Evolutionary conservation across 2,329 filamentous ascomycete species (phyloP).

Genomic region (Paracorniculantispora psalliotae): DNA sequence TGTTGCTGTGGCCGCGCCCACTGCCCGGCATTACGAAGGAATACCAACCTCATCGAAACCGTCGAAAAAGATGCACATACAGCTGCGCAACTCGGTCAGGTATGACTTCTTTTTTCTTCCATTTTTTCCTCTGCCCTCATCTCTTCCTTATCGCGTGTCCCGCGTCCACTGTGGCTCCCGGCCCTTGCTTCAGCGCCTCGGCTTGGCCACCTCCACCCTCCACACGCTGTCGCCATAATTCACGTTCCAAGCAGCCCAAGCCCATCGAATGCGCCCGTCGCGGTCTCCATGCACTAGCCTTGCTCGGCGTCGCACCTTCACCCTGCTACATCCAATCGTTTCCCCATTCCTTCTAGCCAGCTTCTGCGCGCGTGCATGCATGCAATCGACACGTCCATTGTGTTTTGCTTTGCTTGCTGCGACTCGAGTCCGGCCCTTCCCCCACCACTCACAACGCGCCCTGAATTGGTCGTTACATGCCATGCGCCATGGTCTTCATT

Average conservation of each 20-base stretch:
- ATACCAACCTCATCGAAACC: conserved; percentile 68
- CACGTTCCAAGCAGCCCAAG: conserved; percentile 2
- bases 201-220: conserved; percentile 5
- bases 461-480: not conserved
- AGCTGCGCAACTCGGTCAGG: conserved; percentile 86
- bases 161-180: not conserved
- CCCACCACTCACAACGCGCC: not conserved
- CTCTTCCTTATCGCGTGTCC: conserved; percentile 11
- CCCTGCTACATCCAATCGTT: not conserved
- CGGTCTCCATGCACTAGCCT: not conserved
- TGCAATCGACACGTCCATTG: not conserved
- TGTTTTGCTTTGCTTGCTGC: not conserved
- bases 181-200: not conserved
- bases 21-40: conserved; percentile 78
- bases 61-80: conserved; percentile 84
- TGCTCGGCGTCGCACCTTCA: not conserved
- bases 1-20: conserved; percentile 85
- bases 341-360: not conserved
- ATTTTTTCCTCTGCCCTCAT: conserved; percentile 10
- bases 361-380: not conserved
- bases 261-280: not conserved
- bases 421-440: not conserved
- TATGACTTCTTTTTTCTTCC: conserved; percentile 44
- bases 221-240: conserved; percentile 6
- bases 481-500: not conserved